Conservation (phyloP, 2,329 filamentous ascomycete genomes). For the Davidsoniella australis region DNA sequence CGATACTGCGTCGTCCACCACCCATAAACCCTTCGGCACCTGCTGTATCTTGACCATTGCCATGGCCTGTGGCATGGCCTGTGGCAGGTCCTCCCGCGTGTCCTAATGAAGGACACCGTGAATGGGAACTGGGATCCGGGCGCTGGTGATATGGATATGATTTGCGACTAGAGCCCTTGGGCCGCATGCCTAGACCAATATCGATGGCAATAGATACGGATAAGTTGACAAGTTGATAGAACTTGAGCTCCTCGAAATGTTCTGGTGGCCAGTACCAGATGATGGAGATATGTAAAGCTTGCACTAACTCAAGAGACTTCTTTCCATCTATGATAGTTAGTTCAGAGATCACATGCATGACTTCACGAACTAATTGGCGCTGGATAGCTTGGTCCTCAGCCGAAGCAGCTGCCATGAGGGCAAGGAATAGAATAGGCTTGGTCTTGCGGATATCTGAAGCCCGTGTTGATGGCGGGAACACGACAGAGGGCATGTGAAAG, state of each 20-base stretch:
- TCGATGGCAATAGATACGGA: conserved; percentile 71
- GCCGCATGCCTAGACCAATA: conserved; percentile 51
- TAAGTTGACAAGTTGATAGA: conserved; percentile 73
- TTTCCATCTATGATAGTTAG: conserved; percentile 57
- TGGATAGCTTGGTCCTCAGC: conserved; percentile 41
- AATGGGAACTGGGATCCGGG: not conserved
- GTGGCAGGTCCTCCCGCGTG: not conserved
- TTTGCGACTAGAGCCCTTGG: not conserved
- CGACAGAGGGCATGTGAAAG: conserved; percentile 43
- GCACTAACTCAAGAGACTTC: conserved; percentile 69
- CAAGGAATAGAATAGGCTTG: conserved; percentile 52
- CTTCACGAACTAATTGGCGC: conserved; percentile 44
- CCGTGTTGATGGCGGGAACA: conserved; percentile 37
- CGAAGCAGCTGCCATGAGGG: conserved; percentile 49
- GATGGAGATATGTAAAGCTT: conserved; percentile 57
- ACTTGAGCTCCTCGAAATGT: conserved; percentile 71
- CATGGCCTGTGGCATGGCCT: not conserved
- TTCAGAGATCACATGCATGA: conserved; percentile 58
- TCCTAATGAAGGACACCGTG: not conserved
- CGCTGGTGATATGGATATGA: not conserved
- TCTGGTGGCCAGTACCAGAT: conserved; percentile 78
- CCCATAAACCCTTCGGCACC: conserved; percentile 11
- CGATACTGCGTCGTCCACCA: conserved; percentile 15
- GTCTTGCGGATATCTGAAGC: conserved; percentile 37
- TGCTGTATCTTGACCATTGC: not conserved